phyloP scores from a whole-genome alignment of 257 asterid genomes.

The Cordia subcordata region DNA sequence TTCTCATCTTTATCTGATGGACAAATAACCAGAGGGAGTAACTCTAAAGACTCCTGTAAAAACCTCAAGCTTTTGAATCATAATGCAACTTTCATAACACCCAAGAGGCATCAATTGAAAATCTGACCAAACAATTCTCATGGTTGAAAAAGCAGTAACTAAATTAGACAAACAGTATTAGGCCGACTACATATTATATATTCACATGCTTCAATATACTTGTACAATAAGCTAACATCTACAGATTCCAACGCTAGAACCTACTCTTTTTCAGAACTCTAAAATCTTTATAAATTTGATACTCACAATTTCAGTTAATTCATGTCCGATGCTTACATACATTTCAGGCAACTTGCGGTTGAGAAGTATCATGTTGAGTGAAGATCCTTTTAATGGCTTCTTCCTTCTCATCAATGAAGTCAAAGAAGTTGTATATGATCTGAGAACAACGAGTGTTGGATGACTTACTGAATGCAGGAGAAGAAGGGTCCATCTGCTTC shows the following conservation, averaged over 20 bases:
- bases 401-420: conserved; percentile 41
- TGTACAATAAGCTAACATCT: background rate
- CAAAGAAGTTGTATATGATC: conserved; percentile 23
- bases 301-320: background rate
- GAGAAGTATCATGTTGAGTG: conserved; percentile 21
- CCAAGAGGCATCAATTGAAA: no score
- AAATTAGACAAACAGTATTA: no score
- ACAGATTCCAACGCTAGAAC: background rate
- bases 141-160: no score
- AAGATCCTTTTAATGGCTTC: conserved; percentile 34
- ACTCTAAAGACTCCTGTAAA: no score
- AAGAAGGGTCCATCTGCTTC: conserved; percentile 20
- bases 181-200: no score
- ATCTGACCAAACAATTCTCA: no score
- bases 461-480: conserved; percentile 6
- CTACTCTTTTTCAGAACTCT: background rate
- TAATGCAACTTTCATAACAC: no score
- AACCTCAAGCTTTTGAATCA: no score
- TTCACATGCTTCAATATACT: background rate
- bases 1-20: no score
- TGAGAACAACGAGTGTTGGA: conserved; percentile 16
- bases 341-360: conserved; percentile 7
- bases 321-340: background rate
- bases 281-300: no score
- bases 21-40: no score